Base-by-base conservation (phyloP, 345 rosid genomes). In the Melaleuca alternifolia region DNA sequence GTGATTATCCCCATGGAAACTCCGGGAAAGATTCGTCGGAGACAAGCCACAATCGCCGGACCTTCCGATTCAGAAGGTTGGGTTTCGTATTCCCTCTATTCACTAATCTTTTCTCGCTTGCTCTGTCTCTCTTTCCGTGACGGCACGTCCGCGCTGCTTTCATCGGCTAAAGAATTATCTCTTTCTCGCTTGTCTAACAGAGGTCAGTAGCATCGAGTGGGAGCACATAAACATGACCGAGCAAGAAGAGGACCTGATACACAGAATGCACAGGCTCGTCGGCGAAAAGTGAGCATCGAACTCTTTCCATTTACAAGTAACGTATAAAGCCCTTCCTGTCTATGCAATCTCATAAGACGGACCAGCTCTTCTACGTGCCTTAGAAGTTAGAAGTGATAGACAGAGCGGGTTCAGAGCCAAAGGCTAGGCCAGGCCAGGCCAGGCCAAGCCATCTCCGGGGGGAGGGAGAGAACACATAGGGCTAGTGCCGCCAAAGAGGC, bases 231-330 rank as follows among this genome's bases (percentile, higher is more conserved):
- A 89, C 84, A 91, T 93, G 96, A 90, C 91, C 11, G 94, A 91
- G 82, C 94, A 92, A 89, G 96, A 94, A 65, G 94, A 93, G 87
- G 97, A 94, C 90, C 95, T 94, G 88, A 92, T 94, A 89, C 87
- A 84, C 88, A 90, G 96, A 88, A 94, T 94, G 96, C 86, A 93
- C 51, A 91, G 90, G 85, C 95, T 94, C 75, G 92, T 94, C 81
- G 97, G 96, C 84, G 95, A 93, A 84, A 91, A 95, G 97, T 93
- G 88, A 62, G 86, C 46, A 52, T 21, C 86, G 46, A 37, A 46
- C 59, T 62, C 79, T 84, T 54, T 54, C 62, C 41, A 23, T 54
- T 21, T 84, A 30, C 71, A 13, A n/a, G 37, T 82, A 48, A 77
- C 53, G 84, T 50, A 82, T 82, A 3, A 48, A 81, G 37, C 48